These are phyloP conservation scores for Fusarium xylarioides DNA, from an alignment of 2,329 filamentous ascomycete species.

Conservation along the genomic window DNA sequence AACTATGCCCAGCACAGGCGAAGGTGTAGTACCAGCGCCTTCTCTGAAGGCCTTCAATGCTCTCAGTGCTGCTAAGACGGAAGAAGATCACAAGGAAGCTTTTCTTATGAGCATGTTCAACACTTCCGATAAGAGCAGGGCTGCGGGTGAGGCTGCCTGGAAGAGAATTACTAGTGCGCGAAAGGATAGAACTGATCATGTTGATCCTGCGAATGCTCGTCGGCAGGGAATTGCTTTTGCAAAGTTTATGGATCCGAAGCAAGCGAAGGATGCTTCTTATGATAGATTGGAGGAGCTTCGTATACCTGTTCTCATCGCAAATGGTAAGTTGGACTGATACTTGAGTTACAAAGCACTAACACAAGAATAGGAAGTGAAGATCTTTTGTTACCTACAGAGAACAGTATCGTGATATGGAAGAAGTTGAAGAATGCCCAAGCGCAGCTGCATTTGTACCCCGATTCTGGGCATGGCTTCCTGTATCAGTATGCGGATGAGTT, in stretches of 20 bases:
- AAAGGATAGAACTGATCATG: conserved; percentile 38
- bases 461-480: conserved; percentile 50
- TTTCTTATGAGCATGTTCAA: conserved; percentile 50
- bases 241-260: conserved; percentile 49
- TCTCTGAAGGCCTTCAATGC: conserved; percentile 46
- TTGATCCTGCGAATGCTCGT: conserved; percentile 41
- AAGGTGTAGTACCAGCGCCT: conserved; percentile 45
- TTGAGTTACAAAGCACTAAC: neutral
- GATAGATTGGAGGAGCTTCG: conserved; percentile 46
- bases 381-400: conserved; percentile 48
- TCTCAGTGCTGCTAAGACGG: conserved; percentile 45
- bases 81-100: conserved; percentile 46
- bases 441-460: conserved; percentile 48
- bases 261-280: conserved; percentile 47
- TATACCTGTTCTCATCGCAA: conserved; percentile 51
- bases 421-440: conserved; percentile 45
- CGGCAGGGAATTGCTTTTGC: conserved; percentile 47
- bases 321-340: conserved; percentile 43
- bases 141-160: conserved; percentile 48
- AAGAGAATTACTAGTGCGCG: conserved; percentile 45
- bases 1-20: conserved; percentile 52
- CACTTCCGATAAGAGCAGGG: conserved; percentile 43
- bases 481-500: conserved; percentile 48
- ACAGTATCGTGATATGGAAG: conserved; percentile 51
- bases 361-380: conserved; percentile 45